phyloP scores from a whole-genome alignment of 202 grass and related monocot genomes.

The Bolboschoenoplectus hybrid region DNA sequence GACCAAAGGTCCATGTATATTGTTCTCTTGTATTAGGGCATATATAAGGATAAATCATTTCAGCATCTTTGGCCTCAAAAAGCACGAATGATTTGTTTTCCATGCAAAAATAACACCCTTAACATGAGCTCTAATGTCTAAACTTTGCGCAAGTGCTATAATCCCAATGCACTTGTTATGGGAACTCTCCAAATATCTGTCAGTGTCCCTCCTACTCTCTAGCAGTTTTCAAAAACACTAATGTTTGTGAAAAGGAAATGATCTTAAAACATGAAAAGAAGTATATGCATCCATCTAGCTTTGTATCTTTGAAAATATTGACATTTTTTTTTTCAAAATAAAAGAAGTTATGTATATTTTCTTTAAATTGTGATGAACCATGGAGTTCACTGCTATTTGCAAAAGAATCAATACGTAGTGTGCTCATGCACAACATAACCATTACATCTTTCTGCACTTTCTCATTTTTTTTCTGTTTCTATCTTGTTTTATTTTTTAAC shows the following conservation, averaged over 20 bases:
- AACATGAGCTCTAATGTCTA: neutral
- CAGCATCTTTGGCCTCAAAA: neutral
- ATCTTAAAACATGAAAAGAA: neutral
- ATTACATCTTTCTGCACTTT: slow-evolving; percentile 18
- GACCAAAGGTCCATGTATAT: neutral
- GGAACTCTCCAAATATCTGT: neutral
- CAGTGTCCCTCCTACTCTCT: neutral
- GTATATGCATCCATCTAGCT: neutral
- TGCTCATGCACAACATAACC: slow-evolving; percentile 7
- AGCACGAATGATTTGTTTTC: neutral
- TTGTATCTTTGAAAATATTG: neutral
- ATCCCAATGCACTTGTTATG: neutral
- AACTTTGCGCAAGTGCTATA: neutral
- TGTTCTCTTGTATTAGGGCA: neutral
- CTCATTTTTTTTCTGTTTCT: neutral
- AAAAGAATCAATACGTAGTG: neutral
- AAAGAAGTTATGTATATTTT: neutral
- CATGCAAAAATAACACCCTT: neutral
- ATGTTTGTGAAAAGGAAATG: slow-evolving; percentile 1
- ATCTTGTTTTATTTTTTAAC: neutral
- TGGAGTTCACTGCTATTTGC: neutral
- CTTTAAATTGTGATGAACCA: neutral
- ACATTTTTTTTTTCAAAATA: neutral
- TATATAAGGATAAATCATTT: neutral
- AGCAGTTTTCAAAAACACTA: neutral